Conservation (phyloP, 352 stramenopile genomes). For the Pythium monospermum region DNA sequence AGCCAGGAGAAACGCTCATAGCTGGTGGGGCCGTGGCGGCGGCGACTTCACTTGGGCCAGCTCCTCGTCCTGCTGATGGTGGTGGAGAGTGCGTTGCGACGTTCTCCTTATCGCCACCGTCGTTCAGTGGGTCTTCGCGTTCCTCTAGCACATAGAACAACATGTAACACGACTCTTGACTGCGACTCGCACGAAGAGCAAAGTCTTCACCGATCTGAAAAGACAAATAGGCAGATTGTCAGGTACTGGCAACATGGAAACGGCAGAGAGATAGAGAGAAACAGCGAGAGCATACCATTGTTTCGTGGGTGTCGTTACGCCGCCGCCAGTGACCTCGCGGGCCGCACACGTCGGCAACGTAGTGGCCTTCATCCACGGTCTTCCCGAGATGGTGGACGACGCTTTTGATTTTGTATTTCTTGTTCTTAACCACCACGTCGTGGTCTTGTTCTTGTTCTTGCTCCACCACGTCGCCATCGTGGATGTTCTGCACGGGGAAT, state of each 20-base stretch:
- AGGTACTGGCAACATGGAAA: background rate
- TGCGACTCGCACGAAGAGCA: constrained; percentile 60
- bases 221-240: background rate
- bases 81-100: constrained; percentile 4
- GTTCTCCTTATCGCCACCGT: constrained; percentile 79
- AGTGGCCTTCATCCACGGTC: constrained; percentile 81
- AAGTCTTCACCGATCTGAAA: constrained; percentile 74
- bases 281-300: constrained; percentile 35
- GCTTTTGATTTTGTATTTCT: constrained; percentile 40
- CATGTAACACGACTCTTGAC: constrained; percentile 86
- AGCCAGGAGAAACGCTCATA: constrained; percentile 17
- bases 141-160: constrained; percentile 75
- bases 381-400: constrained; percentile 79
- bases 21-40: too few relatives aligned
- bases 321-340: constrained; percentile 50
- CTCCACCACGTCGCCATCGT: background rate
- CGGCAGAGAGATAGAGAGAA: background rate
- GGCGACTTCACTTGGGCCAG: too few relatives aligned
- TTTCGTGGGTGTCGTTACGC: constrained; percentile 81
- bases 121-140: constrained; percentile 13
- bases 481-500: constrained; percentile 18
- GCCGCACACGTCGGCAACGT: constrained; percentile 73
- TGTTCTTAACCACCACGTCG: constrained; percentile 1
- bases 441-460: background rate
- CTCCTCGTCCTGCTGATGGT: background rate